These are phyloP conservation scores for Cladosporium sp. DNA, from an alignment of 2,329 filamentous ascomycete genomes.

Conservation along the genomic window DNA sequence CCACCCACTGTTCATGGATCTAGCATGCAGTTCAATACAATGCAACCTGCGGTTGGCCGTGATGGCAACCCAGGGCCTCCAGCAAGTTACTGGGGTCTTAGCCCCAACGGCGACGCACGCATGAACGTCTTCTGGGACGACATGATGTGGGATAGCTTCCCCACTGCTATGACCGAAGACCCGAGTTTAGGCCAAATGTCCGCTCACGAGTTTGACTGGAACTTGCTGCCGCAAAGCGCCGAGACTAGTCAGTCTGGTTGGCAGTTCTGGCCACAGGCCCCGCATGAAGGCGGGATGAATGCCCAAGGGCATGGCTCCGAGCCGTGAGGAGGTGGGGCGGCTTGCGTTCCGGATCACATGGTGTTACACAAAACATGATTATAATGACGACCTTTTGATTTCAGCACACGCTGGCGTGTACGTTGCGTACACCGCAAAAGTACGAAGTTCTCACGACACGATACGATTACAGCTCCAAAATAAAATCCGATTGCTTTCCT, in stretches of 20 bases:
- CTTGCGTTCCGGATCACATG: background rate
- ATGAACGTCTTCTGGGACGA: conserved; percentile 21
- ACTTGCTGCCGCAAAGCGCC: background rate
- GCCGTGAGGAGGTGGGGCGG: background rate
- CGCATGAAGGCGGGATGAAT: conserved; percentile 3
- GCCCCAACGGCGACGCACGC: conserved; percentile 16
- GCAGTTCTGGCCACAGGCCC: conserved; percentile 4
- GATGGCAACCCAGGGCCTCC: conserved; percentile 14
- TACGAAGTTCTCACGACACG: background rate
- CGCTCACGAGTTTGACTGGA: conserved; percentile 10
- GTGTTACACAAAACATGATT: background rate
- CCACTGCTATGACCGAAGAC: conserved; percentile 7
- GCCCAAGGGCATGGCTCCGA: background rate
- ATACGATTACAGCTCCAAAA: background rate
- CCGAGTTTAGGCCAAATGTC: background rate
- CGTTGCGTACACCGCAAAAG: background rate
- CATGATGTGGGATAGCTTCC: conserved; percentile 21
- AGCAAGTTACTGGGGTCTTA: conserved; percentile 14
- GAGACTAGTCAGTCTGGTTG: conserved; percentile 6
- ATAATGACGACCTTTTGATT: background rate
- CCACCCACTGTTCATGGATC: conserved; percentile 3
- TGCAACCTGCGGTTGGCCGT: conserved; percentile 13
- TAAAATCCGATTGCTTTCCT: background rate
- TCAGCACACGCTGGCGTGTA: background rate
- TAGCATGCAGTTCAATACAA: background rate